These are phyloP conservation scores for Whalleya microplaca DNA, from an alignment of 2,329 filamentous ascomycete species.

Conservation along the genomic window DNA sequence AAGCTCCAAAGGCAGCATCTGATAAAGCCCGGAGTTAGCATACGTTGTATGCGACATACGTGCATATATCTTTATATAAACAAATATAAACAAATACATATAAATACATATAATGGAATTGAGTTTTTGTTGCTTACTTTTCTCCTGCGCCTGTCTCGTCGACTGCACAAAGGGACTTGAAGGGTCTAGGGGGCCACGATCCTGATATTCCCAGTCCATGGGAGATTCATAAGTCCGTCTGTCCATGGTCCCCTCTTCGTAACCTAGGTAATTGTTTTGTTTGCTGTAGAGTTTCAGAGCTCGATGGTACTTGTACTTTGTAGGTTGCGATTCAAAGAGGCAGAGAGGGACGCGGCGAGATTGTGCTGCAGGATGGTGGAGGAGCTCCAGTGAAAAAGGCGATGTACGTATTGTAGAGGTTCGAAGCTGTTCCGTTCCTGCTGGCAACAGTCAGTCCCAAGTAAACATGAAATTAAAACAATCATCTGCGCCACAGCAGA, in stretches of 20 bases:
- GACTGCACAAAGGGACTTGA: constrained; percentile 65
- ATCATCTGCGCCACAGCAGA: neutral
- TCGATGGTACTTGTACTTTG: neutral
- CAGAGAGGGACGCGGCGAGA: neutral
- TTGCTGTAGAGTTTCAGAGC: neutral
- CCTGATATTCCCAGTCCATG: constrained; percentile 71
- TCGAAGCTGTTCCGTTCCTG: constrained; percentile 9
- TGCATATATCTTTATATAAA: no score
- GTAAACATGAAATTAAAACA: constrained; percentile 20
- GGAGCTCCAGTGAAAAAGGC: neutral
- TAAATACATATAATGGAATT: neutral
- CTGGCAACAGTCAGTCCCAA: constrained; percentile 21
- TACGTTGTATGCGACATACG: neutral
- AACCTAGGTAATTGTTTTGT: neutral
- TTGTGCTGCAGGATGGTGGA: neutral
- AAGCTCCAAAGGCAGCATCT: constrained; percentile 43
- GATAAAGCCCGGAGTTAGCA: constrained; percentile 2
- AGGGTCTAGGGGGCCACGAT: constrained; percentile 59
- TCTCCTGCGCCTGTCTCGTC: constrained; percentile 44
- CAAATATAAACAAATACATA: no score
- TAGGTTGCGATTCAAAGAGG: constrained; percentile 30
- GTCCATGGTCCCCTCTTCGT: constrained; percentile 45
- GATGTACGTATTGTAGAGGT: neutral
- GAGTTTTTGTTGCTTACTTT: constrained; percentile 42
- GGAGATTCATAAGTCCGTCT: constrained; percentile 61